phyloP scores from a whole-genome alignment of 2,329 filamentous ascomycete genomes.

The Talaromyces sp. region DNA sequence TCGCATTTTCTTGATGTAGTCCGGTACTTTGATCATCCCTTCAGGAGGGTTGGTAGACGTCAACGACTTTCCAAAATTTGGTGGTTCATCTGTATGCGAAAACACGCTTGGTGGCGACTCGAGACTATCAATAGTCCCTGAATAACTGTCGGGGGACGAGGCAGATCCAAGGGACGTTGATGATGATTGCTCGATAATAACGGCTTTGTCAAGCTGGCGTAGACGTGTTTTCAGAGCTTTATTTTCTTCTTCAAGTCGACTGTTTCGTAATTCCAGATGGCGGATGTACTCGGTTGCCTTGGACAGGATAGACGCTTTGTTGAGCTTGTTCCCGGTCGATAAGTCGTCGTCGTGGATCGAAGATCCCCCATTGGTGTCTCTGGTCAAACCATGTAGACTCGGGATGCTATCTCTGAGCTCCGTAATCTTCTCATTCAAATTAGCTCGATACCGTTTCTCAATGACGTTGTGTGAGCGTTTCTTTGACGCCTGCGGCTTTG shows the following conservation, averaged over 20 bases:
- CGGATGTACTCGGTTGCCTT: slow-evolving; percentile 96
- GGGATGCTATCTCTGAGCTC: slow-evolving; percentile 89
- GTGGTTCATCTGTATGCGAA: slow-evolving; percentile 36
- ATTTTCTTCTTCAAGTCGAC: slow-evolving; percentile 77
- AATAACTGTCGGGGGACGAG: slow-evolving; percentile 41
- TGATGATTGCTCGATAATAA: slow-evolving; percentile 41
- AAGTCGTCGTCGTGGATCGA: slow-evolving; percentile 73
- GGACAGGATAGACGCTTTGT: slow-evolving; percentile 94
- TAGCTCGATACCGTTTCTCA: slow-evolving; percentile 93
- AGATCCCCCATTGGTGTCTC: slow-evolving; percentile 43
- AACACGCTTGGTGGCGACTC: slow-evolving; percentile 42
- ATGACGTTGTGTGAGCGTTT: slow-evolving; percentile 99
- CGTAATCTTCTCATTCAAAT: slow-evolving; percentile 95
- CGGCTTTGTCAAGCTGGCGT: slow-evolving; percentile 68
- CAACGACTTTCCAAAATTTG: slow-evolving; percentile 30
- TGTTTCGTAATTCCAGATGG: slow-evolving; percentile 88
- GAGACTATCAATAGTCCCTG: slow-evolving; percentile 33
- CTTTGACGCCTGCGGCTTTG: slow-evolving; percentile 63
- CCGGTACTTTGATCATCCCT: slow-evolving; percentile 44
- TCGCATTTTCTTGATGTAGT: slow-evolving; percentile 43
- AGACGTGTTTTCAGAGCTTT: slow-evolving; percentile 72
- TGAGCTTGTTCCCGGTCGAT: slow-evolving; percentile 84
- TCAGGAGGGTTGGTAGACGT: slow-evolving; percentile 36
- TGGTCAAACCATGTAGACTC: slow-evolving; percentile 78
- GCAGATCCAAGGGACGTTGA: slow-evolving; percentile 35